A percentile compares a stretch with the other conserved stretches of the same genome.
phyloP scores from a whole-genome alignment of 2,329 filamentous ascomycete genomes.

The Aspergillus sp. region DNA sequence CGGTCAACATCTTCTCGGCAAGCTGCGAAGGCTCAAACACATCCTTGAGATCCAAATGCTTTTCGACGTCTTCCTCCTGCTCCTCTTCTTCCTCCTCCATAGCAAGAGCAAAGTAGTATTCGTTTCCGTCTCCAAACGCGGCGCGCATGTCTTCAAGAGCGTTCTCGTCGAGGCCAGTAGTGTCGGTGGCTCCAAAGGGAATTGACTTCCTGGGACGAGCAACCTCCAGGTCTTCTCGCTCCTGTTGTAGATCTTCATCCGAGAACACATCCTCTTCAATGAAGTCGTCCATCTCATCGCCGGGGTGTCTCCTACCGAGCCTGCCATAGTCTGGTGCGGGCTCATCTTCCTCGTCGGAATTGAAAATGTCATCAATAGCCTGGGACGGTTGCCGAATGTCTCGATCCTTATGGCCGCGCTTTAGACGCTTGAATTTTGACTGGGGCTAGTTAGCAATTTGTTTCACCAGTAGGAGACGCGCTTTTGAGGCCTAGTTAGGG shows the following conservation, averaged over 20 bases:
- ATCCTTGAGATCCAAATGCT: slow-evolving; percentile 89
- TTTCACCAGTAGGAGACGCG: background rate
- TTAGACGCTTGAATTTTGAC: slow-evolving; percentile 94
- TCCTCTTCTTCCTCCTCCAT: slow-evolving; percentile 82
- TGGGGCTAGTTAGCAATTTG: slow-evolving; percentile 38
- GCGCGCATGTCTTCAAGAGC: slow-evolving; percentile 93
- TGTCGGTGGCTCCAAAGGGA: slow-evolving; percentile 70
- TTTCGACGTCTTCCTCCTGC: slow-evolving; percentile 73
- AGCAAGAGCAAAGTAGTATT: slow-evolving; percentile 92
- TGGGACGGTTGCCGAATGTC: slow-evolving; percentile 58
- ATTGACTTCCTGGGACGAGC: slow-evolving; percentile 73
- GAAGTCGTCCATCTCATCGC: slow-evolving; percentile 89
- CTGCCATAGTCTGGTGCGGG: slow-evolving; percentile 49
- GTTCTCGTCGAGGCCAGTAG: slow-evolving; percentile 83
- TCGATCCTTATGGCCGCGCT: slow-evolving; percentile 78
- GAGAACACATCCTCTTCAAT: slow-evolving; percentile 95
- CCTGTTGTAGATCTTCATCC: slow-evolving; percentile 73
- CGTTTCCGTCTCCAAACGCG: slow-evolving; percentile 92
- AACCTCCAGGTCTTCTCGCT: slow-evolving; percentile 84
- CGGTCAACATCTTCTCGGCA: slow-evolving; percentile 89
- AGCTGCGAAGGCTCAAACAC: slow-evolving; percentile 97
- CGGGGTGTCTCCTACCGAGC: slow-evolving; percentile 56
- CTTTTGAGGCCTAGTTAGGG: background rate
- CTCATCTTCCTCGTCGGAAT: slow-evolving; percentile 83
- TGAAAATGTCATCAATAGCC: slow-evolving; percentile 89